phyloP scores from a whole-genome alignment of 257 asterid genomes.

The Thymus mandschuricus region DNA sequence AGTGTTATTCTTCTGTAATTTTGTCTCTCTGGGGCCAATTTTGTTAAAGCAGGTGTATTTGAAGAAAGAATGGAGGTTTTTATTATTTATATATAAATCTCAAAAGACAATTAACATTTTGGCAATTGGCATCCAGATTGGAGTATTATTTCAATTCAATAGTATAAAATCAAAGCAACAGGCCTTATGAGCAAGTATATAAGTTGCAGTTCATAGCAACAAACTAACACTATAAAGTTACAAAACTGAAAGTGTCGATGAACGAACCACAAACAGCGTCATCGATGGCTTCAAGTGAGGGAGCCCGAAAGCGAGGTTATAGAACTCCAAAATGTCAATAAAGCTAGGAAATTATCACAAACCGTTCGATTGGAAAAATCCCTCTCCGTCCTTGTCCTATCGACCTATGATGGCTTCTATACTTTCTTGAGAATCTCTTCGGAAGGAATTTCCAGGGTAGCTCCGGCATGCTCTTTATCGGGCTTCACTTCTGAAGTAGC shows the following conservation, averaged over 20 bases:
- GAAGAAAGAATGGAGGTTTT: neutral
- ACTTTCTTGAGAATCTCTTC: constrained; percentile 73
- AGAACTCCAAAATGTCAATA: constrained; percentile 7
- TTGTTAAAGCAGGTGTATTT: constrained; percentile 9
- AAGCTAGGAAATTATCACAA: neutral
- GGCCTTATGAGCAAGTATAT: neutral
- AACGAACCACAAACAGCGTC: neutral
- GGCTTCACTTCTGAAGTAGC: constrained; percentile 76
- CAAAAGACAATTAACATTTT: too few relatives aligned
- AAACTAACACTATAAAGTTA: neutral
- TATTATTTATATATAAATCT: too few relatives aligned
- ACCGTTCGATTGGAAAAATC: neutral
- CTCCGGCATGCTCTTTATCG: constrained; percentile 75
- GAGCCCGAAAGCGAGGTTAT: neutral
- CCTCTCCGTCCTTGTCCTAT: neutral
- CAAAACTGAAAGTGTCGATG: neutral
- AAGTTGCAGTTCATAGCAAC: neutral
- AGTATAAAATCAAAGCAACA: neutral
- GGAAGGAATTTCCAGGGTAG: constrained; percentile 83
- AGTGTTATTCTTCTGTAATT: constrained; percentile 14
- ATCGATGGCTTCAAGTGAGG: neutral
- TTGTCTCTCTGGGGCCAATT: constrained; percentile 11
- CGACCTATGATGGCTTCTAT: neutral
- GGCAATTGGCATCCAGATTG: neutral
- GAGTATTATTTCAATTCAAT: neutral